These are phyloP conservation scores for Clohesyomyces aquaticus DNA, from an alignment of 495 filamentous ascomycete genomes.

Conservation along the genomic window DNA sequence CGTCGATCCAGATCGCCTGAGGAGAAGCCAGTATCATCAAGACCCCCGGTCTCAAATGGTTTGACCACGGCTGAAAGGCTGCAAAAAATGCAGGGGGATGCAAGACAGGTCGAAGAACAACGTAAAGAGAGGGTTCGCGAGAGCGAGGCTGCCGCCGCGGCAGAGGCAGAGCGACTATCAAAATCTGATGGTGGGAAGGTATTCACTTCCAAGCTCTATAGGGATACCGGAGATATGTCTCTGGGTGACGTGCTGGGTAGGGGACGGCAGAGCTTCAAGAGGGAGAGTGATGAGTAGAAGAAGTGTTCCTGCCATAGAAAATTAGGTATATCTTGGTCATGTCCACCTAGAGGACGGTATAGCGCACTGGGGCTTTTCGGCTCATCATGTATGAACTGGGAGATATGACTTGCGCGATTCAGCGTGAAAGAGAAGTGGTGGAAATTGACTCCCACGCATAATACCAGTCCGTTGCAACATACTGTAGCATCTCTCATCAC, in stretches of 20 bases:
- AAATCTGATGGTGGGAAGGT: slow-evolving; percentile 20
- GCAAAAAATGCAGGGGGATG: slow-evolving; percentile 85
- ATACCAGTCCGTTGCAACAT: too few species aligned
- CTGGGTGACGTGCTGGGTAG: slow-evolving; percentile 30
- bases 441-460: too few species aligned
- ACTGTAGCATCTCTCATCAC: too few species aligned
- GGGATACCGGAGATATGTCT: slow-evolving; percentile 18
- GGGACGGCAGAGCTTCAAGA: slow-evolving; percentile 10
- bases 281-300: slow-evolving; percentile 14
- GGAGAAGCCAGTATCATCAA: background rate
- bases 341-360: too few species aligned
- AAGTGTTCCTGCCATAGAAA: background rate
- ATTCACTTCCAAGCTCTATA: slow-evolving; percentile 20
- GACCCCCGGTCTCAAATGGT: background rate
- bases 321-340: too few species aligned
- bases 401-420: too few species aligned
- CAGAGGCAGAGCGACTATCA: slow-evolving; percentile 46
- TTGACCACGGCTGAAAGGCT: slow-evolving; percentile 64
- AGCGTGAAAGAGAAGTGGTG: too few species aligned
- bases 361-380: too few species aligned
- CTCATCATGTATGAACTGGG: too few species aligned
- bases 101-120: slow-evolving; percentile 73
- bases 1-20: slow-evolving; percentile 6
- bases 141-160: slow-evolving; percentile 68
- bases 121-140: slow-evolving; percentile 57